A percentile compares a stretch with the other conserved stretches of the same genome.
Evolutionary conservation across 1,284 basidiomycete genomes (phyloP).

Genomic region (Vanrija pseudolonga): DNA sequence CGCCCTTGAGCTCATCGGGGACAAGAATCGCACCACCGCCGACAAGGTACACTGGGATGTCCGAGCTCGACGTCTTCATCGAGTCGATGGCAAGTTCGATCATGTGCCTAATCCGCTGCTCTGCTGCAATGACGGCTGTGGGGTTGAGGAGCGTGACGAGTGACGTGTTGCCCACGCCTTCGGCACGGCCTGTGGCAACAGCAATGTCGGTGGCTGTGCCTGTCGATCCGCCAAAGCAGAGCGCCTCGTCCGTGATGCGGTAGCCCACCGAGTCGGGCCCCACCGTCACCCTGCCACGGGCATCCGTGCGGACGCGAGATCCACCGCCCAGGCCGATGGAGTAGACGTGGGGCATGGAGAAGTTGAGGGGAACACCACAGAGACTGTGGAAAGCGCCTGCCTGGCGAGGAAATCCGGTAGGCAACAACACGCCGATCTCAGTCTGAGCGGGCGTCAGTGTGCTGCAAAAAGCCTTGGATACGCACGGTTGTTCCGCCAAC

Average conservation of each 20-base stretch:
- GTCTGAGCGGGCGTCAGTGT: neutral
- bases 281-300: slow-evolving; percentile 48
- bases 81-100: slow-evolving; percentile 55
- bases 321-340: slow-evolving; percentile 39
- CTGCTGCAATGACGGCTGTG: slow-evolving; percentile 39
- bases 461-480: neutral
- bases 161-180: slow-evolving; percentile 49
- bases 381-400: slow-evolving; percentile 29
- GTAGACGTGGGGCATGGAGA: slow-evolving; percentile 35
- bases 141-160: slow-evolving; percentile 42
- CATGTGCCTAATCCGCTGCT: slow-evolving; percentile 52
- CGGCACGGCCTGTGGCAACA: slow-evolving; percentile 46
- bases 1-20: slow-evolving; percentile 53
- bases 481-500: slow-evolving; percentile 56
- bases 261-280: slow-evolving; percentile 61
- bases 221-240: slow-evolving; percentile 55
- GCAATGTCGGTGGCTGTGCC: slow-evolving; percentile 58
- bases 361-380: slow-evolving; percentile 35
- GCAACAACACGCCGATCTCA: slow-evolving; percentile 13
- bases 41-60: slow-evolving; percentile 34
- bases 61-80: slow-evolving; percentile 60
- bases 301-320: slow-evolving; percentile 26
- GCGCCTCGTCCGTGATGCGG: slow-evolving; percentile 52
- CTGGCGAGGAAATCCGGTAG: slow-evolving; percentile 40
- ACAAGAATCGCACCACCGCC: slow-evolving; percentile 38